Percentiles rank a stretch among this genome's conserved stretches.
These are phyloP conservation scores for Metschnikowia cubensis DNA, from an alignment of 805 yeast genomes.

Conservation along the genomic window DNA sequence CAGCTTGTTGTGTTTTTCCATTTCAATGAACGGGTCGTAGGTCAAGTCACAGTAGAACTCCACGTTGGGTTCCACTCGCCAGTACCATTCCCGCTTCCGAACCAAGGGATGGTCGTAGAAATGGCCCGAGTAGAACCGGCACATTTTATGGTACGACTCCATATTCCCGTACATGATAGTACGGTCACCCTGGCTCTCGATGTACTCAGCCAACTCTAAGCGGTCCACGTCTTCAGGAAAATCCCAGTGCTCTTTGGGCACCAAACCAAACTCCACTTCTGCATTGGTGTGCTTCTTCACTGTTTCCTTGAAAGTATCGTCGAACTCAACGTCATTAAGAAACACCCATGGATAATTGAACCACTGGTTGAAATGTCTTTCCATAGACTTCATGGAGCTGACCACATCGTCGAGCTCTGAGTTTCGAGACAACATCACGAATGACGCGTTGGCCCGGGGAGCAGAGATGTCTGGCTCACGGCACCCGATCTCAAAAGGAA, in stretches of 20 bases:
- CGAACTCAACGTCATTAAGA: slow-evolving; percentile 75
- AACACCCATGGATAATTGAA: slow-evolving; percentile 90
- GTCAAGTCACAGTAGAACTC: slow-evolving; percentile 87
- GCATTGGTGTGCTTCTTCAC: slow-evolving; percentile 55
- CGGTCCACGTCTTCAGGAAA: slow-evolving; percentile 44
- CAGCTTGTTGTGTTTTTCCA: slow-evolving; percentile 63
- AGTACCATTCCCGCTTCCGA: slow-evolving; percentile 76
- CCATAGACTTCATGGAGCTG: slow-evolving; percentile 67
- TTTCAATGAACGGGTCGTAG: slow-evolving; percentile 84
- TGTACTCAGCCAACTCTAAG: slow-evolving; percentile 48
- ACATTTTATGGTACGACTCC: slow-evolving; percentile 89
- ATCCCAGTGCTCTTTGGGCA: slow-evolving; percentile 63
- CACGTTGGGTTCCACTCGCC: slow-evolving; percentile 95
- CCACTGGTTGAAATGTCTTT: slow-evolving; percentile 91
- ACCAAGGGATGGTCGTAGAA: slow-evolving; percentile 80
- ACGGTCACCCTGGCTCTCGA: slow-evolving; percentile 76
- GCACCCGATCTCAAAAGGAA: slow-evolving; percentile 57
- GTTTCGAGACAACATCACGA: slow-evolving; percentile 81
- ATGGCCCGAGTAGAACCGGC: slow-evolving; percentile 61
- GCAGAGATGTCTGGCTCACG: slow-evolving; percentile 35
- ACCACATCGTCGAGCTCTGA: slow-evolving; percentile 75
- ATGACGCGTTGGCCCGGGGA: slow-evolving; percentile 72
- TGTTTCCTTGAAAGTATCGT: slow-evolving; percentile 53
- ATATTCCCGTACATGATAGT: slow-evolving; percentile 79
- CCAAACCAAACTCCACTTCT: slow-evolving; percentile 65